Percentiles rank a stretch among this genome's conserved stretches.
These are phyloP conservation scores for Hymenoscyphus repandus DNA, from an alignment of 2,329 filamentous ascomycete species.

Conservation along the genomic window DNA sequence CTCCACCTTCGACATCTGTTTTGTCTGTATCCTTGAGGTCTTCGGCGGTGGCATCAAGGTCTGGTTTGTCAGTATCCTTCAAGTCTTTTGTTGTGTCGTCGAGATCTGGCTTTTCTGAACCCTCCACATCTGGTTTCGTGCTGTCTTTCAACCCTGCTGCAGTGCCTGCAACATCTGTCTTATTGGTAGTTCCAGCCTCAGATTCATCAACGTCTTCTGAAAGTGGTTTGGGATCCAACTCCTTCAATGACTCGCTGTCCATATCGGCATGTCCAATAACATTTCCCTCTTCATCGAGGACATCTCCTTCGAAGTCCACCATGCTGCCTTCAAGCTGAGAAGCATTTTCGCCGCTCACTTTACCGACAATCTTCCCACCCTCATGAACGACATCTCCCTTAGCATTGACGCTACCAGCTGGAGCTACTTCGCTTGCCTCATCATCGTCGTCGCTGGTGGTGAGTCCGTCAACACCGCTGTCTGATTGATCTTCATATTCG, in stretches of 20 bases:
- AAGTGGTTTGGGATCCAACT: constrained; percentile 3
- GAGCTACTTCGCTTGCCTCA: constrained; percentile 12
- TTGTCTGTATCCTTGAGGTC: not conserved
- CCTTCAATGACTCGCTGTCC: constrained; percentile 1
- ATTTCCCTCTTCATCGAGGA: constrained; percentile 49
- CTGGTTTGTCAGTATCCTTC: not conserved
- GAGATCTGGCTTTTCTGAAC: not conserved
- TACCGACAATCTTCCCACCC: constrained; percentile 47
- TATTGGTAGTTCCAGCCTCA: constrained; percentile 5
- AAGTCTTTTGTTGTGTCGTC: not conserved
- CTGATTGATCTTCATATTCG: constrained; percentile 11
- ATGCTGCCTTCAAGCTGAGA: constrained; percentile 47
- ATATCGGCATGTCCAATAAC: constrained; percentile 37
- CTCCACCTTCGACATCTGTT: constrained; percentile 17
- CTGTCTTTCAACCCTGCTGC: not conserved
- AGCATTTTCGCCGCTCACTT: constrained; percentile 59
- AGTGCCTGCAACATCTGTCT: not conserved
- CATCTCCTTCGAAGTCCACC: constrained; percentile 50
- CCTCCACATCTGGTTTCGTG: not conserved
- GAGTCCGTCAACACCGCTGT: constrained; percentile 13
- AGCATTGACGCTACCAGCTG: constrained; percentile 35
- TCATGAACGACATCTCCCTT: constrained; percentile 51
- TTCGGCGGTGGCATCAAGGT: not conserved
- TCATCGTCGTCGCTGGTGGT: constrained; percentile 5
- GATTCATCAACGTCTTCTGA: constrained; percentile 8